Evolutionary conservation across 495 filamentous ascomycete genomes (phyloP).

Genomic region (Aspergillus affinis): DNA sequence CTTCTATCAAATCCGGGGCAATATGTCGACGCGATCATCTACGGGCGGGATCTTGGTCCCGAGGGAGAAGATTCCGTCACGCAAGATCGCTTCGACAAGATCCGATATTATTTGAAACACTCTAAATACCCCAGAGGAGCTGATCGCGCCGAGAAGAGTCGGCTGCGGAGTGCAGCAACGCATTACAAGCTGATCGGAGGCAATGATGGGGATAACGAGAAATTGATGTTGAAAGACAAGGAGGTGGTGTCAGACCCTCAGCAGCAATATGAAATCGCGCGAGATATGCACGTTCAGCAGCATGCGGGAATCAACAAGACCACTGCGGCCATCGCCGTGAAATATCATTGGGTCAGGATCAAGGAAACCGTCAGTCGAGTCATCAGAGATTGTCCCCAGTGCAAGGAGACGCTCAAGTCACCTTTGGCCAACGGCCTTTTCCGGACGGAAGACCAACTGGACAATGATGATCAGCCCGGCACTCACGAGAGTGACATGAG

Average conservation of each 20-base stretch:
- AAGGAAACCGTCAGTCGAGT: slow-evolving; percentile 96
- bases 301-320: slow-evolving; percentile 99
- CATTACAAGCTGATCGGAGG: slow-evolving; percentile 78
- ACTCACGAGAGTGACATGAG: slow-evolving; percentile 10
- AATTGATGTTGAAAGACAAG: slow-evolving; percentile 95
- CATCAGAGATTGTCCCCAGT: slow-evolving; percentile 88
- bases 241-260: slow-evolving; percentile 92
- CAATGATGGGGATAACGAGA: slow-evolving; percentile 58
- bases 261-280: slow-evolving; percentile 87
- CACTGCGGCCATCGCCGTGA: slow-evolving; percentile 88
- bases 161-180: slow-evolving; percentile 86
- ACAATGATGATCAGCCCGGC: slow-evolving; percentile 22
- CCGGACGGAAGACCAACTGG: slow-evolving; percentile 27
- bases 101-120: slow-evolving; percentile 93
- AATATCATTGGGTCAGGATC: slow-evolving; percentile 98
- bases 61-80: slow-evolving; percentile 85
- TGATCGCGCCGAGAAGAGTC: slow-evolving; percentile 93
- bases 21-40: slow-evolving; percentile 93
- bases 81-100: slow-evolving; percentile 98
- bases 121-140: slow-evolving; percentile 90
- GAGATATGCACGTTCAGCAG: slow-evolving; percentile 67
- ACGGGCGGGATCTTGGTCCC: slow-evolving; percentile 78
- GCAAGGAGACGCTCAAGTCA: slow-evolving; percentile 74
- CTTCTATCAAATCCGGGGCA: slow-evolving; percentile 78
- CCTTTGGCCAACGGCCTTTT: slow-evolving; percentile 36